Evolutionary conservation across 805 yeast species (phyloP), one percentile per base, ranked within the genome.

Genomic region (Candida jianshihensis): DNA sequence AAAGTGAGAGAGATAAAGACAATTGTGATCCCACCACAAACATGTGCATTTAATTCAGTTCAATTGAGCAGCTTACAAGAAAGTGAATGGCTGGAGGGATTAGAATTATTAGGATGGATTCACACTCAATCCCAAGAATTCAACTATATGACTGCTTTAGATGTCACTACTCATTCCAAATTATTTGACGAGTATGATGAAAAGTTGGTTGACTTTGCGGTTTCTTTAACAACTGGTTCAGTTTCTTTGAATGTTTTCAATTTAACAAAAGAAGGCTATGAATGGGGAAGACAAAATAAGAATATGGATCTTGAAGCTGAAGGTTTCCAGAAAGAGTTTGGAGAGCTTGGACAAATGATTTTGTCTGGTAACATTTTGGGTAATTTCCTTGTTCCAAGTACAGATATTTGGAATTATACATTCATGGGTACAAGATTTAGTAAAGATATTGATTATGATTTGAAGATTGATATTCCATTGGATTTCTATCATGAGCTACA

Each of bases 81-180:
- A 38, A 78, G 90, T 5, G 60, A 62, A 16, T 63, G 61, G 31
- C 48, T 72, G 10, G 64, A 68, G n/a, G 82, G 74, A 2, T 56
- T 86, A 25, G 89, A 87, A 50, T 73, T 92, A 5, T 58, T 92
- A 14, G 98, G 98, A 1, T 85, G 96, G 95, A 72, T 92, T n/a
- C 97, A 90, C 54, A 85, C 97, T 0, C 87, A 81, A 55, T 69
- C 81, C 1, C 74, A 73, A 15, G 95, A 84, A 26, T 45, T 70
- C 6, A 71, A 73, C 33, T 65, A 68, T 35, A 70, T 89, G 63
- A 64, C 82, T 6, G 78, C 96, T 0, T 60, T 70, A 25, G 97
- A 90, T 45, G 73, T 86, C 13, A 69, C 82, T 2, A 71, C 76
- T 0, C 82, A 78, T 37, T 43, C 68, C 6, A 53, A 64, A 19